phyloP scores from a whole-genome alignment of 2,329 filamentous ascomycete genomes.

The Thielaviopsis euricoi region DNA sequence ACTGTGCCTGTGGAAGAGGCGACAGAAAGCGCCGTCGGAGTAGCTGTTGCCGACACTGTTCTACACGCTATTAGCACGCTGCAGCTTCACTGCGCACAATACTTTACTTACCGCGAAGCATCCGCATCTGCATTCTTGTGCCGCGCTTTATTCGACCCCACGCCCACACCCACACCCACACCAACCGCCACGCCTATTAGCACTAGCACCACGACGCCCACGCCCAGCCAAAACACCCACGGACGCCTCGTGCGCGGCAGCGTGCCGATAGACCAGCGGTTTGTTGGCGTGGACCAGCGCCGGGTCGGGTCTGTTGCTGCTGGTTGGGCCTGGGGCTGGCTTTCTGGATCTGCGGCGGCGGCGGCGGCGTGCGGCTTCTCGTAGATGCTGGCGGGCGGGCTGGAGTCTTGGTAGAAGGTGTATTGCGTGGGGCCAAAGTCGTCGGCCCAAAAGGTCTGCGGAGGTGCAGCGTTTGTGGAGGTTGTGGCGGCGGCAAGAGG shows the following conservation, averaged over 20 bases:
- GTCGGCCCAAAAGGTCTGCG: too few species aligned
- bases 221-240: conserved; percentile 22
- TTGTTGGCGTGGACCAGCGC: conserved; percentile 11
- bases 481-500: conserved; percentile 3
- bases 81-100: too few species aligned
- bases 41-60: too few species aligned
- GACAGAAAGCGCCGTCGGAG: too few species aligned
- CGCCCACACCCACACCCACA: conserved; percentile 23
- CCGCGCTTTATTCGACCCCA: conserved; percentile 6
- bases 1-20: too few species aligned
- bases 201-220: conserved; percentile 18
- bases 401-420: conserved; percentile 7
- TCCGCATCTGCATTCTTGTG: not conserved
- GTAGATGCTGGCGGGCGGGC: conserved; percentile 1
- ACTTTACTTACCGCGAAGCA: too few species aligned
- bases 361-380: not conserved
- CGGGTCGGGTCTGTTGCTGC: not conserved
- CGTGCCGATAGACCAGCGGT: conserved; percentile 12
- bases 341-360: too few species aligned
- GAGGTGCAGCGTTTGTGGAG: too few species aligned
- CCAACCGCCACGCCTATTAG: conserved; percentile 25
- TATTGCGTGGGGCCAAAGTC: conserved; percentile 9
- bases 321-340: not conserved
- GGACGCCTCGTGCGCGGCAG: conserved; percentile 18
- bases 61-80: too few species aligned